A percentile compares a stretch with the other conserved stretches of the same genome.
These are phyloP conservation scores for Passiflora organensis DNA, from an alignment of 345 rosid genomes.

Conservation along the genomic window DNA sequence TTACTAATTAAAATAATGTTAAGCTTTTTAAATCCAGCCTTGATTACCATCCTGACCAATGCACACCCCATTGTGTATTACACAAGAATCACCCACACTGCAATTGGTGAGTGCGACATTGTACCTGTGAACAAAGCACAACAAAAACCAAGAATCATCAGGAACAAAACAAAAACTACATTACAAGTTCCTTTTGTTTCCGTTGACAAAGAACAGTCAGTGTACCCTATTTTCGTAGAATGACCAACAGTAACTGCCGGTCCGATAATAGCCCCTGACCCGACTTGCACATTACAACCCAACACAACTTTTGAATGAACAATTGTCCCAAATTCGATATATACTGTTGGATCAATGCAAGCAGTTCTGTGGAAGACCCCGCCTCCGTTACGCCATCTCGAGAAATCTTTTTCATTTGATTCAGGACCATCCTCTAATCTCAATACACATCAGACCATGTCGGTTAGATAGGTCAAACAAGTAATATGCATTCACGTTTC, in stretches of 20 bases:
- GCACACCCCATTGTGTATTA: slow-evolving; percentile 68
- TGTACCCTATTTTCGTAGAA: slow-evolving; percentile 59
- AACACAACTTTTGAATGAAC: slow-evolving; percentile 49
- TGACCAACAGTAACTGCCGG: slow-evolving; percentile 51
- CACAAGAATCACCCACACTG: slow-evolving; percentile 58
- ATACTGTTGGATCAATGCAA: slow-evolving; percentile 44
- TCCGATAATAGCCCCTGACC: slow-evolving; percentile 68
- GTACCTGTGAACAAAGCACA: slow-evolving; percentile 33
- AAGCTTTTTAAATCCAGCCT: too few species aligned
- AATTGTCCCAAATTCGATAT: slow-evolving; percentile 54
- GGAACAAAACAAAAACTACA: too few species aligned
- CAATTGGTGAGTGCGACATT: slow-evolving; percentile 64
- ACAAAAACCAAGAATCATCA: background rate
- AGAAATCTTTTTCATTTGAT: slow-evolving; percentile 23
- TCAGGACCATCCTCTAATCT: slow-evolving; percentile 33
- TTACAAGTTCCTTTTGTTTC: too few species aligned
- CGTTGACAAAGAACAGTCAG: background rate
- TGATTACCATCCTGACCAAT: slow-evolving; percentile 85
- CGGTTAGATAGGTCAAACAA: background rate
- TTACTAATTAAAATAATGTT: too few species aligned
- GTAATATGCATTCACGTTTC: background rate
- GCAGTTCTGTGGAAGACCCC: slow-evolving; percentile 59
- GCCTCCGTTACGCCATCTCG: slow-evolving; percentile 61
- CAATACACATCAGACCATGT: background rate
- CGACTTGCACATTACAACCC: slow-evolving; percentile 53